A percentile compares a stretch with the other conserved stretches of the same genome.
Evolutionary conservation across 768 basidiomycete species (phyloP).

Genomic region (Leccinum truebloodii): DNA sequence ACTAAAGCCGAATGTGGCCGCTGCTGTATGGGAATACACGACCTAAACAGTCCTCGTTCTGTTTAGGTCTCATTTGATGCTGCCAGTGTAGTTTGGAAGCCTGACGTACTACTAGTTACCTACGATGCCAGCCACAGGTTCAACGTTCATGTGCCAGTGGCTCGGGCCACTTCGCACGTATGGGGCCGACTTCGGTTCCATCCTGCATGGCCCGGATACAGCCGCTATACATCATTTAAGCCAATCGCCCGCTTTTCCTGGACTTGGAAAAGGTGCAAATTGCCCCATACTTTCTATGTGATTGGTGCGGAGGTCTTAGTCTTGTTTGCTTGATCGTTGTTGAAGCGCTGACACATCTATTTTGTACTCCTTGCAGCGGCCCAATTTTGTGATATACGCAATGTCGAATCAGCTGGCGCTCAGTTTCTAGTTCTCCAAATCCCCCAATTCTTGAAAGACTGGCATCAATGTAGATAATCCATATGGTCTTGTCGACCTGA

Average conservation of each 20-base stretch:
- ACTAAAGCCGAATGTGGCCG: neutral
- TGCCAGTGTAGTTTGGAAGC: neutral
- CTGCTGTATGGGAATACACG: constrained; percentile 4
- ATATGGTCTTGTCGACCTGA: neutral
- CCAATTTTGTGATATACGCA: neutral
- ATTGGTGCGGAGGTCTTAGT: no score
- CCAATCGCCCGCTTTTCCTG: no score
- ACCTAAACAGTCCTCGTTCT: neutral
- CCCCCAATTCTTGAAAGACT: neutral
- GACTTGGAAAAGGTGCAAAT: neutral
- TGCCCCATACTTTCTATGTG: neutral
- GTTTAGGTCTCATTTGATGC: neutral
- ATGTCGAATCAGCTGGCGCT: neutral
- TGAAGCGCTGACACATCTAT: neutral
- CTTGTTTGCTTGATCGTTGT: neutral
- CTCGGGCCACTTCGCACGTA: neutral
- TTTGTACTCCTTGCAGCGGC: no score
- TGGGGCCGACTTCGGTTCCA: neutral
- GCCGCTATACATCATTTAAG: neutral
- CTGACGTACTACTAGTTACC: neutral
- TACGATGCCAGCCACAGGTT: neutral
- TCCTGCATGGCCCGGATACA: neutral
- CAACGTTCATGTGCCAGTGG: neutral
- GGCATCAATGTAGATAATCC: neutral
- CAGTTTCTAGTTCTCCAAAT: neutral